These are phyloP conservation scores for Claviceps sp. DNA, from an alignment of 2,329 filamentous ascomycete species.

Conservation along the genomic window DNA sequence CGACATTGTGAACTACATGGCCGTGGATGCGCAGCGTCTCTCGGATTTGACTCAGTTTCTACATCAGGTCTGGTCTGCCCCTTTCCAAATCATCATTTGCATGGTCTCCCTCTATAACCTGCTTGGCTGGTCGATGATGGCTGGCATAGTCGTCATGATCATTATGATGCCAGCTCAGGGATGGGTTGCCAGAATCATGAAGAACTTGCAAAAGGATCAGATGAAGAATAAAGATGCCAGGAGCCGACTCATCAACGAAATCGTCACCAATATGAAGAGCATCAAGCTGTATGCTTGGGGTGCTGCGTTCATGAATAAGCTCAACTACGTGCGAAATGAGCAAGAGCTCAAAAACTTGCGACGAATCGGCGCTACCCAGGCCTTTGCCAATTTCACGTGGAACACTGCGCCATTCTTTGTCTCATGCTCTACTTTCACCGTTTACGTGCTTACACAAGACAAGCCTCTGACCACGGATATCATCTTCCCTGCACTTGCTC, in stretches of 20 bases:
- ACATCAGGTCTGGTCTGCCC: constrained; percentile 91
- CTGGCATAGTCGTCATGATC: constrained; percentile 88
- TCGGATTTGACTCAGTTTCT: constrained; percentile 93
- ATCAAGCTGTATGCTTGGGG: constrained; percentile 99
- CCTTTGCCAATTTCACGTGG: constrained; percentile 96
- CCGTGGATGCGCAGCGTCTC: constrained; percentile 88
- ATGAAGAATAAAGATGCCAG: constrained; percentile 99
- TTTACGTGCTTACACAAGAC: constrained; percentile 79
- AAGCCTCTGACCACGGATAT: constrained; percentile 81
- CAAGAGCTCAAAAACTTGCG: constrained; percentile 88
- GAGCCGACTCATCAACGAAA: constrained; percentile 89
- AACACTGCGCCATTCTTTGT: constrained; percentile 94
- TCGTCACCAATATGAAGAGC: constrained; percentile 98
- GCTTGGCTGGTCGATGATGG: constrained; percentile 91
- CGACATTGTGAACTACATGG: constrained; percentile 99
- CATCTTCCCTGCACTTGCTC: constrained; percentile 80
- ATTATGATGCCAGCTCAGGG: constrained; percentile 96
- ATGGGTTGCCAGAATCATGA: constrained; percentile 83
- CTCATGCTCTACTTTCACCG: constrained; percentile 88
- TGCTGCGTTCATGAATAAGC: constrained; percentile 90
- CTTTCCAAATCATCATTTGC: constrained; percentile 90
- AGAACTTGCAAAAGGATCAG: constrained; percentile 83
- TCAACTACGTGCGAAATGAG: constrained; percentile 93
- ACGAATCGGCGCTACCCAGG: constrained; percentile 89
- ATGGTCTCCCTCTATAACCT: constrained; percentile 93